phyloP scores from a whole-genome alignment of 768 basidiomycete species.

The Amanita inopinata region DNA sequence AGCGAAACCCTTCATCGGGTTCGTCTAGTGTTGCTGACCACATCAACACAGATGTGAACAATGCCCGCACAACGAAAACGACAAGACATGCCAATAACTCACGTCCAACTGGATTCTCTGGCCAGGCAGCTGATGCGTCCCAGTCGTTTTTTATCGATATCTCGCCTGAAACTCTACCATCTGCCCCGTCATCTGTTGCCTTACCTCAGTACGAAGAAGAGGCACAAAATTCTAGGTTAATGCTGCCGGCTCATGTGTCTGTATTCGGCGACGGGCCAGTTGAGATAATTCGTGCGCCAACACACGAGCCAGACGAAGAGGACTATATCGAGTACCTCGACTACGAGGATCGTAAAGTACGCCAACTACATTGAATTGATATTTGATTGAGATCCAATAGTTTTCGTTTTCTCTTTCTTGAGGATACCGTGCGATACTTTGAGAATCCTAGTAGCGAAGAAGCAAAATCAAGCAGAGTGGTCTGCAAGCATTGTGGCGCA shows the following conservation, averaged over 20 bases:
- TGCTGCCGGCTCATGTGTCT: constrained; percentile 65
- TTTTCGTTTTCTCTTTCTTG: no score
- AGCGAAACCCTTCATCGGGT: neutral
- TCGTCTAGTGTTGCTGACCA: neutral
- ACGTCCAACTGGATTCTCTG: constrained; percentile 1
- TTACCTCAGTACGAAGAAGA: constrained; percentile 1
- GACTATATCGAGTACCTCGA: constrained; percentile 75
- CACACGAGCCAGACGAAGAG: constrained; percentile 39
- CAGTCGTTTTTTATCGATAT: constrained; percentile 43
- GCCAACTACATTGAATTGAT: constrained; percentile 12
- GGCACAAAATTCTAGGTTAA: constrained; percentile 21
- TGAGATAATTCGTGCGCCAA: constrained; percentile 34
- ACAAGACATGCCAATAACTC: constrained; percentile 6
- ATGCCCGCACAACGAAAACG: no score
- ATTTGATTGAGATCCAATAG: neutral
- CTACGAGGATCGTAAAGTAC: constrained; percentile 54
- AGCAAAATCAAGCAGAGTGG: constrained; percentile 33
- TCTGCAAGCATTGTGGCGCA: constrained; percentile 73
- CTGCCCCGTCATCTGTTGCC: constrained; percentile 11
- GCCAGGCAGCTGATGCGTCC: constrained; percentile 1
- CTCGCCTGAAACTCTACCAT: constrained; percentile 27
- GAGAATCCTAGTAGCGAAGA: constrained; percentile 35
- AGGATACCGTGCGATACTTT: constrained; percentile 62
- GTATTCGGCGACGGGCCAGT: constrained; percentile 38
- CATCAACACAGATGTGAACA: neutral